Evolutionary conservation across 1,139 yeast genomes (phyloP), one percentile per base, ranked within the genome.

Genomic region (Lodderomyces parapsilosis): DNA sequence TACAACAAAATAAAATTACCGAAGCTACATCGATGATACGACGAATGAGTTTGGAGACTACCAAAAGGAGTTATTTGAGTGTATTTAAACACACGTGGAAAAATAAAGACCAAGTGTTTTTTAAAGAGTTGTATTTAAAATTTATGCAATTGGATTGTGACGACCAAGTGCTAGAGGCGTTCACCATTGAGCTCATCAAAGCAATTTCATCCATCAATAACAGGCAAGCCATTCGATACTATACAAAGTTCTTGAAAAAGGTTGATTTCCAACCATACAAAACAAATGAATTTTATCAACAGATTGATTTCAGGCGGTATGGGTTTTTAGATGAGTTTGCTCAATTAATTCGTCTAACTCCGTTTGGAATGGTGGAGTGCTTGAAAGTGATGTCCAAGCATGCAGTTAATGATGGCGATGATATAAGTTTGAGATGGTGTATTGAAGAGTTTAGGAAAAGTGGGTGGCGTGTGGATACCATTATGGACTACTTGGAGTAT

Each of bases 381-480:
- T 52, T 61, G 33, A 48, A 49, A 17, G 45, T 53, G 1, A 58
- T 68, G 4, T 48, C 60, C 6, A 41, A 43, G 11, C 51, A 52
- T 25, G 65, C 74, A 0, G 35, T 62, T 2, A 39, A 42, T 22
- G 60, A 59, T 4, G 50, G 57, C 13, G 69, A 70, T 43, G 10
- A 36, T 2, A 51, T 49, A 7, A 52, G 61, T 6, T 39, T 66
- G 3, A 41, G 47, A 19, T 72, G 77, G 77, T 52, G 59, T 20
- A 55, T 66, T 6, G 56, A 58, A 5, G 74, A 69, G 49, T 55
- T 70, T 51, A 54, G 68, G 42, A 44, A 47, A 11, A 44, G 54
- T 31, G 77, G 77, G 1, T 49, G 63, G 39, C 52, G 59, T 6
- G 44, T 62, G 2, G 40, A 48, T 17, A 71, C 67, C 36, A 56